A percentile compares a stretch with the other conserved stretches of the same genome.
Evolutionary conservation across 441 rosid species (phyloP).

Genomic region (Syzygium syzygioides): DNA sequence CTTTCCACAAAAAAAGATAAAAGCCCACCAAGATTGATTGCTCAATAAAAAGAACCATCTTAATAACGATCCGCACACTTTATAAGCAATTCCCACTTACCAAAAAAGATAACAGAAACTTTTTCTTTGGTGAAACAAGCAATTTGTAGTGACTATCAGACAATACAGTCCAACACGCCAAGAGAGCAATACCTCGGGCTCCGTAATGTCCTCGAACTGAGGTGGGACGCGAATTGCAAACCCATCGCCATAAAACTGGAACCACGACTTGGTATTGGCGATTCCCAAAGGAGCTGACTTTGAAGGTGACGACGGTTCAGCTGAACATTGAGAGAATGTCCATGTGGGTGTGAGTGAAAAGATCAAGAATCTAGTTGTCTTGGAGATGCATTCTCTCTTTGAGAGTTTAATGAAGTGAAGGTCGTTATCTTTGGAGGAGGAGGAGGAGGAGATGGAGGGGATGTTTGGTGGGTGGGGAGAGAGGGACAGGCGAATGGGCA

Average conservation of each 20-base stretch:
- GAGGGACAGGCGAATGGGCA: conserved; percentile 30
- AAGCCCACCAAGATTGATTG: not conserved
- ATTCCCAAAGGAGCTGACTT: conserved; percentile 46
- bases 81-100: not conserved
- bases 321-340: conserved; percentile 42
- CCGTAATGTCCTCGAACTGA: conserved; percentile 66
- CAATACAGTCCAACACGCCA: not conserved
- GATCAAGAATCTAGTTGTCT: conserved; percentile 35
- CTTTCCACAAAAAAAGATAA: not conserved
- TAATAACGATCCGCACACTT: not conserved
- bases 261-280: conserved; percentile 78
- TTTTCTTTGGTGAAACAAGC: not conserved
- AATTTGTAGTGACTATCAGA: not conserved
- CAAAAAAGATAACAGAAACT: not conserved
- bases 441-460: conserved; percentile 11
- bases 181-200: conserved; percentile 62
- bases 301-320: conserved; percentile 41
- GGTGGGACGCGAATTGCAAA: conserved; percentile 89
- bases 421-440: conserved; percentile 4
- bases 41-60: not conserved
- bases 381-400: conserved; percentile 46
- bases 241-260: conserved; percentile 81
- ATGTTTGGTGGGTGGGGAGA: conserved; percentile 32
- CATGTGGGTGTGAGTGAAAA: conserved; percentile 28
- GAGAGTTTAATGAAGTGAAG: not conserved